A percentile compares a stretch with the other conserved stretches of the same genome.
phyloP scores from a whole-genome alignment of 495 filamentous ascomycete genomes.

The Hyaloscypha hepaticicola region DNA sequence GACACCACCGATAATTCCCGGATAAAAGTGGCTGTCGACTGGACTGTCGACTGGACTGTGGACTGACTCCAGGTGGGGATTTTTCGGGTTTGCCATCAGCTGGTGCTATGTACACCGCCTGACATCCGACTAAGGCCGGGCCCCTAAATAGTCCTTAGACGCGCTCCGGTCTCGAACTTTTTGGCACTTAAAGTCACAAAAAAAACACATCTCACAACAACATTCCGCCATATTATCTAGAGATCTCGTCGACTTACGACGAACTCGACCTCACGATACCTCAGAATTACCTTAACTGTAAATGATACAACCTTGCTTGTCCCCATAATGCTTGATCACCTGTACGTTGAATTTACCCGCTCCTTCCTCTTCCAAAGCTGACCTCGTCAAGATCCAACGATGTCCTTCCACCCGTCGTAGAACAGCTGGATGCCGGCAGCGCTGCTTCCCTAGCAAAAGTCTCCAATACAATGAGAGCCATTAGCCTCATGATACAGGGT shows the following conservation, averaged over 20 bases:
- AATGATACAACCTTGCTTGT: background rate
- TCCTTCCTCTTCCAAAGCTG: background rate
- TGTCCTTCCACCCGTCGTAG: background rate
- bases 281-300: background rate
- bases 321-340: background rate
- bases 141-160: background rate
- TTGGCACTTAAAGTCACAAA: background rate
- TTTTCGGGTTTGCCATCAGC: background rate
- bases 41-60: no score
- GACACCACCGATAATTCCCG: background rate
- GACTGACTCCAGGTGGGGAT: background rate
- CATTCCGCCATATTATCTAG: background rate
- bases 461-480: background rate
- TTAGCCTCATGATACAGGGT: background rate
- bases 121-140: background rate
- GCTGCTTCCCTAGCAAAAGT: background rate
- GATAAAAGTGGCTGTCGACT: background rate
- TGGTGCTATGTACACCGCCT: background rate
- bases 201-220: background rate
- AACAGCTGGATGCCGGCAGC: background rate
- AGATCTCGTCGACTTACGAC: background rate
- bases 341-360: background rate
- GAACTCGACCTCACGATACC: background rate
- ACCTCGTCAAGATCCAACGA: background rate
- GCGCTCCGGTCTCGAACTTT: background rate